phyloP scores from a whole-genome alignment of 495 filamentous ascomycete species.

The Tuber umbilicatum region DNA sequence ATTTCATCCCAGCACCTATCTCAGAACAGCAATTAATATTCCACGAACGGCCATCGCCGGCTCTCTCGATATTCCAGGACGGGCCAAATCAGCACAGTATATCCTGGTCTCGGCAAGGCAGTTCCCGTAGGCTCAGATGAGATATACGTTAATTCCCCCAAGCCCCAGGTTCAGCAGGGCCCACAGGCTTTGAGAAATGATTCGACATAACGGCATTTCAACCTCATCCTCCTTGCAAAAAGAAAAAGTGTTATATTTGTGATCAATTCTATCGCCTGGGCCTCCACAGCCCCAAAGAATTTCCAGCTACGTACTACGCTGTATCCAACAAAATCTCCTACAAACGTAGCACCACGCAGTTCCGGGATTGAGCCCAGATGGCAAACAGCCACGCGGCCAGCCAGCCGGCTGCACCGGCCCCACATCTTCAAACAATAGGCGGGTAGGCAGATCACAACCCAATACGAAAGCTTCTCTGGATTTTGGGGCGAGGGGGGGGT shows the following conservation, averaged over 20 bases:
- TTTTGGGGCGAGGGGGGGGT: not conserved
- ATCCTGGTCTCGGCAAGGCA: not conserved
- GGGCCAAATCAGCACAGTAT: not conserved
- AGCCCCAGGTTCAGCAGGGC: not conserved
- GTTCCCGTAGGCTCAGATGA: not conserved
- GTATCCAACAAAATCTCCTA: not conserved
- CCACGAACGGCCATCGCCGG: not conserved
- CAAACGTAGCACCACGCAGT: not conserved
- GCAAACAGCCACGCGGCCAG: not conserved
- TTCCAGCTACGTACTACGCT: not conserved
- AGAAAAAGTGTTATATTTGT: not conserved
- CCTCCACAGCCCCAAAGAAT: not conserved
- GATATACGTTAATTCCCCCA: not conserved
- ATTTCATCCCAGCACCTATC: not conserved
- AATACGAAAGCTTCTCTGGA: not conserved
- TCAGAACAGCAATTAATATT: not conserved
- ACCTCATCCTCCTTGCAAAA: not conserved
- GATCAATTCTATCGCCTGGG: not conserved
- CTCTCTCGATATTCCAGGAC: not conserved
- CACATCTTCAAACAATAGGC: not conserved
- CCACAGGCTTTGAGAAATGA: not conserved
- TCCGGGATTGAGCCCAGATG: not conserved
- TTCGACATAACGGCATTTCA: not conserved
- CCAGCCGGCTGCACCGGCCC: not conserved
- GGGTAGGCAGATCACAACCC: not conserved